These are phyloP conservation scores for Talaromyces sp. DNA, from an alignment of 2,329 filamentous ascomycete genomes.

Conservation along the genomic window DNA sequence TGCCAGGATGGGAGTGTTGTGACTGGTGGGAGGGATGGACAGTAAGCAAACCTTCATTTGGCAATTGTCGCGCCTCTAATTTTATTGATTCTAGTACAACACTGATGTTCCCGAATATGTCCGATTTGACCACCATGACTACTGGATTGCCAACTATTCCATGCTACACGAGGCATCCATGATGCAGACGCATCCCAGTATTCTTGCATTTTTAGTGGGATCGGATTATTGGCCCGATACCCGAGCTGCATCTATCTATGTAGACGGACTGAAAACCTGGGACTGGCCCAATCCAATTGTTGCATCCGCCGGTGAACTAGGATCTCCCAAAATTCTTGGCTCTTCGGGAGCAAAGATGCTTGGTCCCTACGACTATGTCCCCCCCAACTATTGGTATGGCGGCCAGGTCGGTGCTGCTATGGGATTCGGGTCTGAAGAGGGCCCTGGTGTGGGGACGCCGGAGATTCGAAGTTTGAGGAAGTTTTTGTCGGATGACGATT, in stretches of 20 bases:
- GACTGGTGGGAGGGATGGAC: conserved; percentile 64
- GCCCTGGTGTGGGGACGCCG: conserved; percentile 59
- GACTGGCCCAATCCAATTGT: conserved; percentile 58
- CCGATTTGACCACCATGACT: conserved; percentile 52
- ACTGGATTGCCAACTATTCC: conserved; percentile 49
- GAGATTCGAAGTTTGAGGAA: conserved; percentile 50
- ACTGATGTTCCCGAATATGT: conserved; percentile 42
- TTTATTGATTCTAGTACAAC: conserved; percentile 43
- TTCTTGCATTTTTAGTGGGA: conserved; percentile 56
- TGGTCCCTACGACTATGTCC: conserved; percentile 63
- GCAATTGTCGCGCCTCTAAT: not conserved
- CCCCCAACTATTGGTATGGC: conserved; percentile 62
- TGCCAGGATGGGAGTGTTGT: conserved; percentile 64
- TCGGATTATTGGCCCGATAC: conserved; percentile 63
- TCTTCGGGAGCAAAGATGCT: conserved; percentile 63
- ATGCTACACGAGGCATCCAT: conserved; percentile 59
- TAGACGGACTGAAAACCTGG: conserved; percentile 45
- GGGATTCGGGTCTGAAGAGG: conserved; percentile 61
- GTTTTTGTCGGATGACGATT: conserved; percentile 50
- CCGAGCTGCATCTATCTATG: conserved; percentile 50
- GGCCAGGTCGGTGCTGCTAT: conserved; percentile 53
- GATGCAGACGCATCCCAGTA: conserved; percentile 57
- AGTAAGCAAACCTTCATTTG: conserved; percentile 15
- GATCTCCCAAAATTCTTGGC: conserved; percentile 49
- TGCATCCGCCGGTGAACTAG: conserved; percentile 53